Evolutionary conservation across 106 monocot species (phyloP).

Genomic region (Allium sativum): DNA sequence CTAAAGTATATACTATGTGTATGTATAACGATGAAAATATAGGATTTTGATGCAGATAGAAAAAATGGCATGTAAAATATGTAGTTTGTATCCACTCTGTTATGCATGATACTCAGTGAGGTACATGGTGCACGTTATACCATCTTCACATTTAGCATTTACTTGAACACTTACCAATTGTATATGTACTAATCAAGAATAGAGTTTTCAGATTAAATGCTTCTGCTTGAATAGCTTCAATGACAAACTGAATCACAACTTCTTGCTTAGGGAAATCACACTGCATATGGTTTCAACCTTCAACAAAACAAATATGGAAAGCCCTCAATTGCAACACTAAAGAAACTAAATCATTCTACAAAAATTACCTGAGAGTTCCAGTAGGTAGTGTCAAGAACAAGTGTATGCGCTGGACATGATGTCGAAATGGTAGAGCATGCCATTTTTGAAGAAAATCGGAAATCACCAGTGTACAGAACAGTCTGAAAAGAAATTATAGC

Average conservation of each 20-base stretch:
- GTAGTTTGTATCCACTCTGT: no score
- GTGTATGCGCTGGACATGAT: conserved; percentile 57
- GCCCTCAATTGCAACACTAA: neutral
- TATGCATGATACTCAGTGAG: no score
- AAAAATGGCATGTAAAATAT: no score
- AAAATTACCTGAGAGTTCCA: conserved; percentile 71
- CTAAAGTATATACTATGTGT: no score
- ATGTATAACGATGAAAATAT: no score
- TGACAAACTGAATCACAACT: conserved; percentile 81
- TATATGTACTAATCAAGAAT: conserved; percentile 90
- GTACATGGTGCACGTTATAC: no score
- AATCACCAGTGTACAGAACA: conserved; percentile 94
- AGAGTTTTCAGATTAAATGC: conserved; percentile 93
- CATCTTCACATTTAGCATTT: no score
- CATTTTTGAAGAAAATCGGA: conserved; percentile 83
- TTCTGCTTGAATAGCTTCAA: conserved; percentile 98
- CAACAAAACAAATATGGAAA: no score
- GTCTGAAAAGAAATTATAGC: conserved; percentile 29
- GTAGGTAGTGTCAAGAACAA: conserved; percentile 93
- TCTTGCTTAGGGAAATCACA: conserved; percentile 98
- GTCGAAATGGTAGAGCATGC: conserved; percentile 37
- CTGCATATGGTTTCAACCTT: conserved; percentile 24
- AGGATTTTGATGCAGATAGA: no score
- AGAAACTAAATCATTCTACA: conserved; percentile 6
- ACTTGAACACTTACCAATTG: conserved; percentile 47